phyloP scores from a whole-genome alignment of 192 early-diverging fungal genomes.

The Entomortierella chlamydospora region DNA sequence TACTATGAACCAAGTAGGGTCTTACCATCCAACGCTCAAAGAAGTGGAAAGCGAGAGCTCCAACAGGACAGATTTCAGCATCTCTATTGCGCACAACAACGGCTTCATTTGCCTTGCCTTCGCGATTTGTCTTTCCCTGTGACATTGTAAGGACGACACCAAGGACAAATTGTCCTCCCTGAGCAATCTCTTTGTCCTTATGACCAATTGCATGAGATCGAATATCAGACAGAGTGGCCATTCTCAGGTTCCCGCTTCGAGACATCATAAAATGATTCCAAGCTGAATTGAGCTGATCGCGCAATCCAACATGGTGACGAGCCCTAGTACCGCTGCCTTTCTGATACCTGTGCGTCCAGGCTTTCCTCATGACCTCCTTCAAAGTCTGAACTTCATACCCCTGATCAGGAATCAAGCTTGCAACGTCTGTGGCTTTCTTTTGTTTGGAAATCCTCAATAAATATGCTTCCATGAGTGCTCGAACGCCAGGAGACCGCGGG shows the following conservation, averaged over 20 bases:
- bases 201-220: background rate
- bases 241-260: conserved; percentile 4
- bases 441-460: background rate
- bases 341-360: conserved; percentile 5
- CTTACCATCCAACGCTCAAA: conserved; percentile 11
- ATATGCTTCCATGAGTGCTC: conserved; percentile 2
- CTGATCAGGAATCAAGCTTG: background rate
- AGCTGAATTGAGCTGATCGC: background rate
- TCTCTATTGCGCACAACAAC: background rate
- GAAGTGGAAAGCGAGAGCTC: background rate
- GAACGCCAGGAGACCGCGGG: background rate
- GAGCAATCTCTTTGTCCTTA: background rate
- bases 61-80: conserved; percentile 4
- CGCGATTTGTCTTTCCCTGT: conserved; percentile 3
- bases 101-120: background rate
- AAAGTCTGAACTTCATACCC: background rate
- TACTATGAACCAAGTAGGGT: too few species aligned
- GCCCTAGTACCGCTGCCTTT: background rate
- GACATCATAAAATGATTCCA: conserved; percentile 5
- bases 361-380: conserved; percentile 2
- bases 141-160: conserved; percentile 6
- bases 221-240: background rate
- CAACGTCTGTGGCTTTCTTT: background rate
- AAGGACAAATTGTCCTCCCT: background rate
- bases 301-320: background rate